These are phyloP conservation scores for Salvia sclarea DNA, from an alignment of 305 asterid genomes.

Conservation along the genomic window DNA sequence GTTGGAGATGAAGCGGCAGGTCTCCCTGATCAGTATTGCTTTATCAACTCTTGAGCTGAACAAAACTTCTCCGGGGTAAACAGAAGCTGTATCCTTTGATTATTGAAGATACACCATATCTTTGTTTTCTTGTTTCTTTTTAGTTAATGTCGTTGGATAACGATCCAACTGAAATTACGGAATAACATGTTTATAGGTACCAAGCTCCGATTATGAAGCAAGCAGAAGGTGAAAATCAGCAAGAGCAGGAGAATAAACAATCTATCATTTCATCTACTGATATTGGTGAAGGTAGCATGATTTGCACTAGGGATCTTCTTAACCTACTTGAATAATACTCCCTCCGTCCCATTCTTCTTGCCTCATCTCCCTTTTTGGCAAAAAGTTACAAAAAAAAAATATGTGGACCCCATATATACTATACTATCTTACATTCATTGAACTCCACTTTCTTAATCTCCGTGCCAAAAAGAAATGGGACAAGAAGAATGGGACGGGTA, in stretches of 20 bases:
- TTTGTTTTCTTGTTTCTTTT: neutral
- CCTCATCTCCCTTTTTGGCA: no score
- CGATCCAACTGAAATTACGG: neutral
- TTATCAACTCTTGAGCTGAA: constrained; percentile 50
- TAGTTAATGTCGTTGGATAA: neutral
- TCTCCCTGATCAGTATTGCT: constrained; percentile 51
- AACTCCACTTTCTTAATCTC: no score
- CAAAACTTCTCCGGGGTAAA: constrained; percentile 56
- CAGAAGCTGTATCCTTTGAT: constrained; percentile 1
- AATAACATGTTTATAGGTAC: constrained; percentile 37
- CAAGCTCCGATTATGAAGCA: constrained; percentile 30
- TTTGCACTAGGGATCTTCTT: neutral
- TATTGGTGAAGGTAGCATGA: constrained; percentile 38
- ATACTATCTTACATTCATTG: no score
- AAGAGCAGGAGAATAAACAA: constrained; percentile 29
- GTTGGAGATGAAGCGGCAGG: constrained; percentile 63
- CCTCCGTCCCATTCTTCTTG: no score
- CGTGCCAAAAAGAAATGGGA: no score
- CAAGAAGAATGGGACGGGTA: no score
- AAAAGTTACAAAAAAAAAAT: no score
- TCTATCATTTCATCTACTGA: constrained; percentile 20
- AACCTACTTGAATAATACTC: neutral
- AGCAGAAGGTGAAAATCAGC: constrained; percentile 16
- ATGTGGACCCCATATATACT: no score
- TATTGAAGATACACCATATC: neutral